These are phyloP conservation scores for Pisolithus orientalis DNA, from an alignment of 768 basidiomycete genomes.

Conservation along the genomic window DNA sequence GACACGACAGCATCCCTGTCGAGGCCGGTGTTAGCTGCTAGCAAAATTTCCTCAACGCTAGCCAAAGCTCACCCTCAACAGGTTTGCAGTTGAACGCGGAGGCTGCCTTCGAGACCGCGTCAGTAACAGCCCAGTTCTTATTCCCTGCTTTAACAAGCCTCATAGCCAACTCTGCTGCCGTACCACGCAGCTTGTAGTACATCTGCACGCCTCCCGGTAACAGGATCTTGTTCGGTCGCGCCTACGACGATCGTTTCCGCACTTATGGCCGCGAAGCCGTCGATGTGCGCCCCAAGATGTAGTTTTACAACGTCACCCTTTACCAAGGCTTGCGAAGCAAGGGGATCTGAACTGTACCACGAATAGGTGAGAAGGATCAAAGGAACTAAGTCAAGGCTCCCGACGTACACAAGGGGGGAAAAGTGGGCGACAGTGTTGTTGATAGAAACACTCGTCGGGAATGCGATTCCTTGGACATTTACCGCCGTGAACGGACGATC, in stretches of 20 bases:
- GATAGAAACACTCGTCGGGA: slow-evolving; percentile 90
- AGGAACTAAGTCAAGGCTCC: background rate
- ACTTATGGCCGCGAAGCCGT: slow-evolving; percentile 90
- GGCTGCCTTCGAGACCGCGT: slow-evolving; percentile 69
- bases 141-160: slow-evolving; percentile 85
- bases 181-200: slow-evolving; percentile 91
- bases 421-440: slow-evolving; percentile 96
- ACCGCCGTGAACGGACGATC: slow-evolving; percentile 5
- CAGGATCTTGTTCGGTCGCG: slow-evolving; percentile 63
- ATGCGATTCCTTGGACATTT: slow-evolving; percentile 67
- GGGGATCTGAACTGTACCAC: slow-evolving; percentile 59
- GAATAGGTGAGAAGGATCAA: background rate
- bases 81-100: slow-evolving; percentile 81
- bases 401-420: slow-evolving; percentile 85
- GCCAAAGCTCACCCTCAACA: slow-evolving; percentile 65
- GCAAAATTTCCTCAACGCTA: background rate
- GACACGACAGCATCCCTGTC: slow-evolving; percentile 89
- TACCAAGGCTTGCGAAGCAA: slow-evolving; percentile 59
- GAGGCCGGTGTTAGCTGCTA: background rate
- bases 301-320: slow-evolving; percentile 94
- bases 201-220: slow-evolving; percentile 83
- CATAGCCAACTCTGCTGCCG: slow-evolving; percentile 89
- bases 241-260: slow-evolving; percentile 93
- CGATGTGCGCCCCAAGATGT: slow-evolving; percentile 95
- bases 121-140: slow-evolving; percentile 94